Conservation (phyloP, 805 yeast species). For the Lipomyces chichibuensis region DNA sequence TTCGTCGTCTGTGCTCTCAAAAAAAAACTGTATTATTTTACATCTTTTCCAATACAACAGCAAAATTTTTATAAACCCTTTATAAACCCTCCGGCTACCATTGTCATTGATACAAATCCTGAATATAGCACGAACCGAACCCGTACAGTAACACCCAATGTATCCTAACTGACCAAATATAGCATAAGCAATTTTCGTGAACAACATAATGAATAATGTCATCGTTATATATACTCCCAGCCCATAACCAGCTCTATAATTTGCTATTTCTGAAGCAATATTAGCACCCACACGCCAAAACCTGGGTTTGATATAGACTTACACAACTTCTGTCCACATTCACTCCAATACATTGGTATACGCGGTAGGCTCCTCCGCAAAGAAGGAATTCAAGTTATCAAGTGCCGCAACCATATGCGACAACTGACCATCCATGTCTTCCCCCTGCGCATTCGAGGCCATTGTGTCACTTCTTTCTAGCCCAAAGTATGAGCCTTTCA, state of each 20-base stretch:
- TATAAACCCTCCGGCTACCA: not conserved
- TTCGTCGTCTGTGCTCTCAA: not conserved
- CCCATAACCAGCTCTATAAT: not conserved
- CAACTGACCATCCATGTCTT: constrained; percentile 69
- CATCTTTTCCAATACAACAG: not conserved
- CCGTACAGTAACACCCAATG: not conserved
- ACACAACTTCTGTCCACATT: constrained; percentile 1
- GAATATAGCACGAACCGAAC: not conserved
- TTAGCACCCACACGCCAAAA: not conserved
- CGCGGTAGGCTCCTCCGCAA: constrained; percentile 59
- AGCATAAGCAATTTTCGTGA: not conserved
- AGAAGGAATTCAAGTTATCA: constrained; percentile 85
- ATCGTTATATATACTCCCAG: not conserved
- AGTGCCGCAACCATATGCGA: constrained; percentile 92
- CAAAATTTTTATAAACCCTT: not conserved
- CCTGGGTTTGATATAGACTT: not conserved
- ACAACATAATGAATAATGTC: not conserved
- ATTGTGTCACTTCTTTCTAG: constrained; percentile 50
- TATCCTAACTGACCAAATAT: not conserved
- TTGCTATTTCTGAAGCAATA: not conserved
- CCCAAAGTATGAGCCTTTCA: constrained; percentile 21
- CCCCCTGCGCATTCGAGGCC: constrained; percentile 47
- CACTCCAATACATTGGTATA: constrained; percentile 29
- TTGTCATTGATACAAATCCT: not conserved
- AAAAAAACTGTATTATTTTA: not conserved